Conservation (phyloP, 345 rosid genomes). For the Toxicodendron radicans region DNA sequence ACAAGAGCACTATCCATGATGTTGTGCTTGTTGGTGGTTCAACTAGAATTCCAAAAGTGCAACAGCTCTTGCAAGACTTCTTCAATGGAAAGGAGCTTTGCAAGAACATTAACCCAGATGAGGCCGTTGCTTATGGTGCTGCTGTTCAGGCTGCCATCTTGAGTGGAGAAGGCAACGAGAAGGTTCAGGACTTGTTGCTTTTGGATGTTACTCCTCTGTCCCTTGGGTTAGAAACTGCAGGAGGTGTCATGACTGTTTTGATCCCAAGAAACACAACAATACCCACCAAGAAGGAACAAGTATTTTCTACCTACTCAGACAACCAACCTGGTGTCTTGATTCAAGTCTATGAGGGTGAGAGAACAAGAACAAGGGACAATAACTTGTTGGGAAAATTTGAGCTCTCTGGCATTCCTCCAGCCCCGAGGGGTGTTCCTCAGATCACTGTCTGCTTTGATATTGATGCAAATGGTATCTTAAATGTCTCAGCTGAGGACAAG, state of each 20-base stretch:
- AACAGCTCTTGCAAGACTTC: conserved; percentile 60
- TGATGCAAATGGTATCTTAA: conserved; percentile 75
- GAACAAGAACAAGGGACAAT: conserved; percentile 76
- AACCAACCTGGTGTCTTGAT: conserved; percentile 73
- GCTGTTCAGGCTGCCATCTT: conserved; percentile 81
- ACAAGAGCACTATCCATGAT: conserved; percentile 59
- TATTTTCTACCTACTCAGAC: conserved; percentile 68
- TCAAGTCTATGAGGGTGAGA: conserved; percentile 75
- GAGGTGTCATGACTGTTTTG: conserved; percentile 75
- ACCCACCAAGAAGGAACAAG: conserved; percentile 84
- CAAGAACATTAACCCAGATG: conserved; percentile 78
- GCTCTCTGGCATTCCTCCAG: conserved; percentile 80
- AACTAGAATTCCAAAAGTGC: conserved; percentile 74
- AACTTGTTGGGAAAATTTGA: conserved; percentile 71
- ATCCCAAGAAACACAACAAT: conserved; percentile 72
- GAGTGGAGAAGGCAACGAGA: conserved; percentile 78
- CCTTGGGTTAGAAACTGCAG: conserved; percentile 65
- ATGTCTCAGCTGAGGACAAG: conserved; percentile 76
- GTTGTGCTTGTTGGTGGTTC: conserved; percentile 72
- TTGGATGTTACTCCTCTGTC: conserved; percentile 71
- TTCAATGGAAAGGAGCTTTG: conserved; percentile 77
- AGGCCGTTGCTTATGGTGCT: conserved; percentile 84
- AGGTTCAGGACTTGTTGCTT: conserved; percentile 70
- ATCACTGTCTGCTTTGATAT: conserved; percentile 77
- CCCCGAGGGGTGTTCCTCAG: conserved; percentile 79